phyloP scores from a whole-genome alignment of 495 filamentous ascomycete genomes.

The Pyrenopolyporus hunteri region DNA sequence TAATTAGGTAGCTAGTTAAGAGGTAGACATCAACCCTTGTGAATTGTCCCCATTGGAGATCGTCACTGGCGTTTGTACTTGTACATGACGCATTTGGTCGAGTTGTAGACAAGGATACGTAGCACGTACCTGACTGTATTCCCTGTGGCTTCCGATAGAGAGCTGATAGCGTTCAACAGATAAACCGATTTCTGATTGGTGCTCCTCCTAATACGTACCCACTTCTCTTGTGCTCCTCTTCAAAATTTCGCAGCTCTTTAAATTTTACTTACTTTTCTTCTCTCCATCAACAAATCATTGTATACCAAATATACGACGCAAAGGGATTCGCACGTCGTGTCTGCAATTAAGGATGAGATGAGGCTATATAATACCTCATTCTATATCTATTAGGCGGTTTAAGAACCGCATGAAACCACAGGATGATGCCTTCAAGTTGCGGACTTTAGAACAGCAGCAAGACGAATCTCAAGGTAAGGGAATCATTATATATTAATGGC shows the following conservation, averaged over 20 bases:
- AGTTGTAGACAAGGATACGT: constrained; percentile 3
- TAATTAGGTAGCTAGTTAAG: too few species aligned
- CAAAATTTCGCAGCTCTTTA: constrained; percentile 8
- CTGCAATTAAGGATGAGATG: not conserved
- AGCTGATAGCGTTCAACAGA: too few species aligned
- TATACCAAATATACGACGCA: not conserved
- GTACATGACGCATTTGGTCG: constrained; percentile 17
- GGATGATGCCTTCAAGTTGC: not conserved
- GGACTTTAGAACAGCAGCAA: not conserved
- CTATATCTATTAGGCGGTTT: too few species aligned
- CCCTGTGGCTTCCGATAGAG: constrained; percentile 13
- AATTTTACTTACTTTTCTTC: not conserved
- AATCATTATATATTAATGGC: constrained; percentile 49
- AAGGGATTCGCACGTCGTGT: not conserved
- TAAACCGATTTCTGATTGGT: too few species aligned
- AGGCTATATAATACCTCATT: too few species aligned
- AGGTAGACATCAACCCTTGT: too few species aligned
- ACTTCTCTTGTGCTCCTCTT: constrained; percentile 15
- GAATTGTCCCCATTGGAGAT: too few species aligned
- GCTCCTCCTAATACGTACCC: too few species aligned
- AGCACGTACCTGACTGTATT: not conserved
- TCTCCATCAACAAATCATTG: not conserved
- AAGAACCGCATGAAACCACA: not conserved
- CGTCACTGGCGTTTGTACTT: constrained; percentile 17
- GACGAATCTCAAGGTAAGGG: constrained; percentile 3